phyloP scores from a whole-genome alignment of 2,329 filamentous ascomycete species.

The Alternaria dauci region DNA sequence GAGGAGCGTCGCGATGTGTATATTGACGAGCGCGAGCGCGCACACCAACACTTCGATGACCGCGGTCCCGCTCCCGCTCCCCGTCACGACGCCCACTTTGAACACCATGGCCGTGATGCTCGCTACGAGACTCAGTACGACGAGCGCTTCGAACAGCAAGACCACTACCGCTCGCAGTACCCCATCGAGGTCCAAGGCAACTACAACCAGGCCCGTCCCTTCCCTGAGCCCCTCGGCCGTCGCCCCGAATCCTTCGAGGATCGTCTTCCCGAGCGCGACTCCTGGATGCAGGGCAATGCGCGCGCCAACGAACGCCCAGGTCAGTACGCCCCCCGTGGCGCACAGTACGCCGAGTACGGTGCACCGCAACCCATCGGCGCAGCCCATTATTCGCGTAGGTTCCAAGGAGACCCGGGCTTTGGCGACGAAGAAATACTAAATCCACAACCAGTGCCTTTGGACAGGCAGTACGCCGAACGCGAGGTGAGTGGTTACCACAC shows the following conservation, averaged over 20 bases:
- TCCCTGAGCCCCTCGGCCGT: constrained; percentile 38
- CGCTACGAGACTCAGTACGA: constrained; percentile 29
- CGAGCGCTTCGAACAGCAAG: constrained; percentile 34
- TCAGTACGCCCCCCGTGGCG: constrained; percentile 31
- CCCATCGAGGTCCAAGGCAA: constrained; percentile 23
- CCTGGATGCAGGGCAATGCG: constrained; percentile 43
- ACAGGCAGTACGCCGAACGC: constrained; percentile 38
- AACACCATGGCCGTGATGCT: constrained; percentile 25
- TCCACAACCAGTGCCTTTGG: constrained; percentile 48
- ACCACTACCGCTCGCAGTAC: constrained; percentile 30
- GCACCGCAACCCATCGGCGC: constrained; percentile 42
- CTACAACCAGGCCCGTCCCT: constrained; percentile 19
- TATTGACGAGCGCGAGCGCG: constrained; percentile 31
- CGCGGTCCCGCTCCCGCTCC: constrained; percentile 30
- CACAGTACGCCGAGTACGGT: constrained; percentile 42
- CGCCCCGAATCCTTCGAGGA: constrained; percentile 48
- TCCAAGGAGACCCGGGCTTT: constrained; percentile 47
- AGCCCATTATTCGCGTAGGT: constrained; percentile 45
- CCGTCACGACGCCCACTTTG: constrained; percentile 32
- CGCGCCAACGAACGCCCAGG: constrained; percentile 21
- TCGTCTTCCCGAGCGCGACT: constrained; percentile 47
- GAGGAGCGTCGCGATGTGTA: constrained; percentile 39
- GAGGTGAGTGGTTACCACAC: constrained; percentile 40
- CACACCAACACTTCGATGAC: constrained; percentile 36
- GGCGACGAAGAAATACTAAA: constrained; percentile 49